phyloP scores from a whole-genome alignment of 2,329 filamentous ascomycete genomes.

The Fusarium sp. region DNA sequence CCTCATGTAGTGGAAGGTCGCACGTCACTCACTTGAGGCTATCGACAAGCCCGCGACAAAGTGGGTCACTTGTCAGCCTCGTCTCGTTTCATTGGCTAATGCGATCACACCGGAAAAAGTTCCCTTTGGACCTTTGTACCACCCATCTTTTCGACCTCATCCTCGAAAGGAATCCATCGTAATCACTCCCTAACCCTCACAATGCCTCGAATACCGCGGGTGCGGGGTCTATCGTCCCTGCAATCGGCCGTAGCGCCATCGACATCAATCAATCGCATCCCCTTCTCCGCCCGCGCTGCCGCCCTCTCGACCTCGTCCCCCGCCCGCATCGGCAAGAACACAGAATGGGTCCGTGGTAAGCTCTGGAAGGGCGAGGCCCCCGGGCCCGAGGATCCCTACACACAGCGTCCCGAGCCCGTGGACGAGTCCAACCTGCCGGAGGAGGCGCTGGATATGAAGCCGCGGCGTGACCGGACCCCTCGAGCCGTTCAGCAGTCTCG shows the following conservation, averaged over 20 bases:
- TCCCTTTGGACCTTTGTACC: slow-evolving; percentile 32
- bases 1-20: slow-evolving; percentile 22
- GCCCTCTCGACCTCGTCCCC: slow-evolving; percentile 48
- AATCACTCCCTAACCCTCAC: slow-evolving; percentile 16
- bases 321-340: slow-evolving; percentile 44
- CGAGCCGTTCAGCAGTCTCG: slow-evolving; percentile 43
- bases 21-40: slow-evolving; percentile 34
- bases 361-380: slow-evolving; percentile 53
- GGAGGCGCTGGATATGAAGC: slow-evolving; percentile 41
- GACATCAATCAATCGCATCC: slow-evolving; percentile 38
- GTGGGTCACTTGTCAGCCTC: slow-evolving; percentile 39
- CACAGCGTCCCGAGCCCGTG: slow-evolving; percentile 45
- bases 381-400: slow-evolving; percentile 52
- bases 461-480: slow-evolving; percentile 39
- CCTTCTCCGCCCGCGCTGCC: slow-evolving; percentile 42
- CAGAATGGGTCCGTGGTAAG: slow-evolving; percentile 51
- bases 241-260: slow-evolving; percentile 39
- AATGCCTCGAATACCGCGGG: slow-evolving; percentile 56
- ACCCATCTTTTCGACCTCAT: slow-evolving; percentile 26
- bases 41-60: slow-evolving; percentile 25
- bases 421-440: slow-evolving; percentile 45
- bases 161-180: slow-evolving; percentile 2
- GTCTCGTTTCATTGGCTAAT: slow-evolving; percentile 40
- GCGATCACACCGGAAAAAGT: slow-evolving; percentile 42
- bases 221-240: slow-evolving; percentile 48